Evolutionary conservation across 2,329 filamentous ascomycete genomes (phyloP).

Genomic region (Colletotrichum sp.): DNA sequence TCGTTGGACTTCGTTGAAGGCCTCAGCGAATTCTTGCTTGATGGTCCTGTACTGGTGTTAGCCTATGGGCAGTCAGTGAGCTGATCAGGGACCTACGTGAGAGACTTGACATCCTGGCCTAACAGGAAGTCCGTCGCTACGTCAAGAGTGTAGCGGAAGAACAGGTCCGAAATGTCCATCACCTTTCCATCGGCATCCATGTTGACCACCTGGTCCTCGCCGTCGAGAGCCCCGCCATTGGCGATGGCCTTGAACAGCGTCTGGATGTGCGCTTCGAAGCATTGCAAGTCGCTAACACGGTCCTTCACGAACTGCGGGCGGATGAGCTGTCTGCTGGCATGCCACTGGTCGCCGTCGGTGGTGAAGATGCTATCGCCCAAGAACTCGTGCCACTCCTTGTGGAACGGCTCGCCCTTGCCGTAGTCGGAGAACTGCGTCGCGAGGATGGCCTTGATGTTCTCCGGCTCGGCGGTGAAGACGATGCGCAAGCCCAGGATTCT

Average conservation of each 20-base stretch:
- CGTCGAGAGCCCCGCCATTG: conserved; percentile 59
- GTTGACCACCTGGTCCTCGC: conserved; percentile 68
- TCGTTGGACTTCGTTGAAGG: conserved; percentile 80
- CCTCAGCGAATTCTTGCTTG: conserved; percentile 73
- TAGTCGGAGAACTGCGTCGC: conserved; percentile 84
- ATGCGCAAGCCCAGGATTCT: conserved; percentile 60
- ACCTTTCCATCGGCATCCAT: conserved; percentile 62
- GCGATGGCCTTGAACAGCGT: conserved; percentile 72
- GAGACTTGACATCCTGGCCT: conserved; percentile 71
- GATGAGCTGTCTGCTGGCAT: conserved; percentile 79
- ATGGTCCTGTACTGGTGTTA: conserved; percentile 47
- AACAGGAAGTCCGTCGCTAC: conserved; percentile 87
- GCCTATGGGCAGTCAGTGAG: neutral
- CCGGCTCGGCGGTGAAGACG: conserved; percentile 79
- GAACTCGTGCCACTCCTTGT: conserved; percentile 75
- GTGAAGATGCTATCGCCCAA: conserved; percentile 79
- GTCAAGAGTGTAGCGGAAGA: conserved; percentile 87
- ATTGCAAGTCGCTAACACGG: conserved; percentile 79
- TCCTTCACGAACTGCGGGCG: conserved; percentile 87
- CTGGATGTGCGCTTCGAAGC: conserved; percentile 80
- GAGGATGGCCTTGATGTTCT: conserved; percentile 92
- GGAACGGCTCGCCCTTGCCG: conserved; percentile 80
- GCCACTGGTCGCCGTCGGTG: conserved; percentile 82
- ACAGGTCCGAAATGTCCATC: conserved; percentile 75
- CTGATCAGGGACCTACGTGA: conserved; percentile 44